Conservation (phyloP, 2,329 filamentous ascomycete genomes). For the Neofusicoccum umdonicola region DNA sequence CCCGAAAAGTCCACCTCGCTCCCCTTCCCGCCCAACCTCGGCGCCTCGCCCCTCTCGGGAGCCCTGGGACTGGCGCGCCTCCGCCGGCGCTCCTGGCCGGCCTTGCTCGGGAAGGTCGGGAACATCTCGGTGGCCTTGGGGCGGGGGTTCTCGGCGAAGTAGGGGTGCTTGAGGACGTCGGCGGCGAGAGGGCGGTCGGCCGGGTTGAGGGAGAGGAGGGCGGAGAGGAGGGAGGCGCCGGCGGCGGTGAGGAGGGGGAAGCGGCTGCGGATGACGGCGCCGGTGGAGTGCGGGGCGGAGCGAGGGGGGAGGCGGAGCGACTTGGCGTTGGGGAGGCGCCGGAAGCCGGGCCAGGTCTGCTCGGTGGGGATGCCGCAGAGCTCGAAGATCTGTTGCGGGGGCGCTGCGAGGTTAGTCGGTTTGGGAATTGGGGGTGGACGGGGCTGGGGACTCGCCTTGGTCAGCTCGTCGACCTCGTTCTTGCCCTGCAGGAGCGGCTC, state of each 20-base stretch:
- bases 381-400: constrained; percentile 69
- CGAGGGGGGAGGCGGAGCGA: constrained; percentile 62
- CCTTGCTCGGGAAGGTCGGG: constrained; percentile 94
- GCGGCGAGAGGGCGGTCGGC: constrained; percentile 65
- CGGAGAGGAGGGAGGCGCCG: constrained; percentile 67
- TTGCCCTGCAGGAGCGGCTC: constrained; percentile 81
- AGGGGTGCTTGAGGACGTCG: constrained; percentile 74
- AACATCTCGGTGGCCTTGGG: constrained; percentile 92
- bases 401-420: background rate
- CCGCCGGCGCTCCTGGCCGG: constrained; percentile 80
- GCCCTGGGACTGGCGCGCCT: constrained; percentile 75
- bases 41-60: constrained; percentile 71
- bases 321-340: constrained; percentile 80
- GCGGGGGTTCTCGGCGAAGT: constrained; percentile 85
- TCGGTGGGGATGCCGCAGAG: constrained; percentile 84
- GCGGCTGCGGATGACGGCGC: constrained; percentile 65
- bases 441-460: constrained; percentile 48
- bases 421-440: constrained; percentile 17
- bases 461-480: constrained; percentile 89
- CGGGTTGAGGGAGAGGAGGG: constrained; percentile 74
- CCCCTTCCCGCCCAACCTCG: constrained; percentile 44
- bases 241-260: constrained; percentile 80
- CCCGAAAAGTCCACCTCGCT: constrained; percentile 48
- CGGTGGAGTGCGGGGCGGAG: constrained; percentile 47
- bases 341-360: constrained; percentile 81